Evolutionary conservation across 1,139 yeast genomes (phyloP).

Genomic region (Geotrichum klebahnii): DNA sequence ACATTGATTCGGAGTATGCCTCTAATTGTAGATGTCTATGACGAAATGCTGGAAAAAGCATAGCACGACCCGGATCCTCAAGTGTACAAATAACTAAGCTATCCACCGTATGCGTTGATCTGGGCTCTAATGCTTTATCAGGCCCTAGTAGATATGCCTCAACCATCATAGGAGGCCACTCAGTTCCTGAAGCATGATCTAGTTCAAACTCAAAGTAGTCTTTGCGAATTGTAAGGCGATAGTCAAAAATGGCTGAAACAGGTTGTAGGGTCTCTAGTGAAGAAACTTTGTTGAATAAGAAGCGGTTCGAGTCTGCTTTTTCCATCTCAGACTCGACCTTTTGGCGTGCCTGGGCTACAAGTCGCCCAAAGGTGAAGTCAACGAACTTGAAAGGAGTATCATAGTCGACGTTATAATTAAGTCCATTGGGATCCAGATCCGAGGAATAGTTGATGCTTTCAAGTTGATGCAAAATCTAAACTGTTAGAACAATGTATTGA

Average conservation of each 20-base stretch:
- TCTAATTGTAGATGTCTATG: slow-evolving; percentile 34
- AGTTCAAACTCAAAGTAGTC: slow-evolving; percentile 37
- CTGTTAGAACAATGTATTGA: slow-evolving; percentile 23
- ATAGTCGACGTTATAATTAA: slow-evolving; percentile 18
- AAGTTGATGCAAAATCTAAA: slow-evolving; percentile 25
- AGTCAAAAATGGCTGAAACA: slow-evolving; percentile 35
- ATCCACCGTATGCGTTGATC: slow-evolving; percentile 26
- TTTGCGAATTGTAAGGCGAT: slow-evolving; percentile 33
- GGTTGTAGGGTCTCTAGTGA: slow-evolving; percentile 33
- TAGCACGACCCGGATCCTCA: slow-evolving; percentile 37
- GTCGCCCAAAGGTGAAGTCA: slow-evolving; percentile 25
- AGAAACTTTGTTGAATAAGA: slow-evolving; percentile 35
- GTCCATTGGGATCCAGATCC: slow-evolving; percentile 18
- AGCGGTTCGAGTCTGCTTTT: slow-evolving; percentile 29
- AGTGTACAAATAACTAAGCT: slow-evolving; percentile 39
- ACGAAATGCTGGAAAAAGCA: slow-evolving; percentile 39
- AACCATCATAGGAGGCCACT: slow-evolving; percentile 25
- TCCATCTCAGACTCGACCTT: slow-evolving; percentile 28
- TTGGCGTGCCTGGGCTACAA: slow-evolving; percentile 26
- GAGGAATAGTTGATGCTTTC: slow-evolving; percentile 19
- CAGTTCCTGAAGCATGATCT: slow-evolving; percentile 28
- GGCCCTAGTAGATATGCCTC: slow-evolving; percentile 33
- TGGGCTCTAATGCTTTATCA: slow-evolving; percentile 25
- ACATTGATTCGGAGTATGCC: not conserved
- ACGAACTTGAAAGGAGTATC: slow-evolving; percentile 14